A percentile compares a stretch with the other conserved stretches of the same genome.
These are phyloP conservation scores for Cairneyella variabilis DNA, from an alignment of 495 filamentous ascomycete species.

Conservation along the genomic window DNA sequence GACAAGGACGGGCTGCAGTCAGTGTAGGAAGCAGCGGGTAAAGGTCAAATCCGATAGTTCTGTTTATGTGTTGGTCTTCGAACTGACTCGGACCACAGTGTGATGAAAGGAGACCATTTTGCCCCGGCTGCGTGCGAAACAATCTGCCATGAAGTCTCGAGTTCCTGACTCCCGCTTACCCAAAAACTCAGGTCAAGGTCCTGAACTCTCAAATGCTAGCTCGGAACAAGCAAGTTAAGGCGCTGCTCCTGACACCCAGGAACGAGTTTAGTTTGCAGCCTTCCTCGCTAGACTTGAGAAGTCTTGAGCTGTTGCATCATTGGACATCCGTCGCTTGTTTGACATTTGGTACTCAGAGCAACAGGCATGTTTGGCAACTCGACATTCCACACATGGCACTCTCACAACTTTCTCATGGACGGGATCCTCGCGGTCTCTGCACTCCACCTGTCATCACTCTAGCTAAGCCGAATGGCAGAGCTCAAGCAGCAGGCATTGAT, in stretches of 20 bases:
- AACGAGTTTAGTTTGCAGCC: not conserved
- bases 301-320: constrained; percentile 30
- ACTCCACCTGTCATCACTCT: constrained; percentile 36
- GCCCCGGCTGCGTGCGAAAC: constrained; percentile 1
- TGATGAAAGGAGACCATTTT: constrained; percentile 9
- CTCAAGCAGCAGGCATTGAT: not conserved
- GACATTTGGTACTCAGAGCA: constrained; percentile 10
- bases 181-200: not conserved
- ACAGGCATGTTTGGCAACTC: constrained; percentile 28
- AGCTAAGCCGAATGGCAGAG: constrained; percentile 20
- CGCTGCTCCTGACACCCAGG: not conserved
- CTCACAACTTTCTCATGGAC: constrained; percentile 37
- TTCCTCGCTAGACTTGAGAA: not conserved
- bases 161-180: constrained; percentile 2
- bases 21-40: constrained; percentile 7
- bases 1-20: constrained; percentile 10
- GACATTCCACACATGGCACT: constrained; percentile 33
- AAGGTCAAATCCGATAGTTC: constrained; percentile 1
- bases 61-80: not conserved
- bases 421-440: constrained; percentile 40
- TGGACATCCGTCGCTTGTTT: constrained; percentile 13
- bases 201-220: not conserved
- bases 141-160: constrained; percentile 7
- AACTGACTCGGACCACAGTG: not conserved
- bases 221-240: not conserved